phyloP scores from a whole-genome alignment of 2,329 filamentous ascomycete genomes.

The Microdochium bolleyi region DNA sequence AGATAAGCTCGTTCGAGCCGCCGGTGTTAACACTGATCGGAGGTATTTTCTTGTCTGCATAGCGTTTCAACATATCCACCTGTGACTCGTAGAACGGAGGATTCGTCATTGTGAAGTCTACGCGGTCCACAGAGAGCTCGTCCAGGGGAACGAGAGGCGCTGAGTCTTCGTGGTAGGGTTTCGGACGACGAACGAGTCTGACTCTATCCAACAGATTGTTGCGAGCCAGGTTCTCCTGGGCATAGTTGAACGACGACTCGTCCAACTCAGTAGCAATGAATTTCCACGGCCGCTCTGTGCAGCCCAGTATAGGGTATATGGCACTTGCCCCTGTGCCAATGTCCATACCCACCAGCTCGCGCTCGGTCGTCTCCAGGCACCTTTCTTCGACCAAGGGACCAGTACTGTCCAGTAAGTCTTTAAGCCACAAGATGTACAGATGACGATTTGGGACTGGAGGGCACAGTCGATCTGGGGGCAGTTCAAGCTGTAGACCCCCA shows the following conservation, averaged over 20 bases:
- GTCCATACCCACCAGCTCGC: slow-evolving; percentile 60
- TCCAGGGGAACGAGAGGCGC: slow-evolving; percentile 58
- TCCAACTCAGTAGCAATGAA: slow-evolving; percentile 80
- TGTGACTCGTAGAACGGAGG: slow-evolving; percentile 85
- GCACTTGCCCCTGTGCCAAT: slow-evolving; percentile 86
- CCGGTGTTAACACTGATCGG: slow-evolving; percentile 73
- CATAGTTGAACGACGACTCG: slow-evolving; percentile 55
- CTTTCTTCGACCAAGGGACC: slow-evolving; percentile 35
- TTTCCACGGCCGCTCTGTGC: slow-evolving; percentile 62
- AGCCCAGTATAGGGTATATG: slow-evolving; percentile 83
- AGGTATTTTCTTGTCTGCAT: slow-evolving; percentile 55
- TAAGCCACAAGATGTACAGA: slow-evolving; percentile 88
- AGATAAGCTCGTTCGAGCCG: slow-evolving; percentile 78
- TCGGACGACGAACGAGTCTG: slow-evolving; percentile 47
- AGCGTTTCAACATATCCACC: slow-evolving; percentile 58
- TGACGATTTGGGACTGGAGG: slow-evolving; percentile 73
- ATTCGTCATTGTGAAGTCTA: slow-evolving; percentile 90
- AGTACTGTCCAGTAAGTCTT: slow-evolving; percentile 69
- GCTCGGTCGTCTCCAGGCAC: slow-evolving; percentile 17
- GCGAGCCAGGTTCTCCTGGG: slow-evolving; percentile 54
- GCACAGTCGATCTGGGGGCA: slow-evolving; percentile 75
- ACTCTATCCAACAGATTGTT: slow-evolving; percentile 63
- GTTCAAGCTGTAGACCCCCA: slow-evolving; percentile 50
- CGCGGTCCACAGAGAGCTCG: slow-evolving; percentile 33
- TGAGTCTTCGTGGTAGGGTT: slow-evolving; percentile 14